Evolutionary conservation across 306 rosid genomes (phyloP), one percentile per base, ranked within the genome.

Genomic region (Sindora glabra): DNA sequence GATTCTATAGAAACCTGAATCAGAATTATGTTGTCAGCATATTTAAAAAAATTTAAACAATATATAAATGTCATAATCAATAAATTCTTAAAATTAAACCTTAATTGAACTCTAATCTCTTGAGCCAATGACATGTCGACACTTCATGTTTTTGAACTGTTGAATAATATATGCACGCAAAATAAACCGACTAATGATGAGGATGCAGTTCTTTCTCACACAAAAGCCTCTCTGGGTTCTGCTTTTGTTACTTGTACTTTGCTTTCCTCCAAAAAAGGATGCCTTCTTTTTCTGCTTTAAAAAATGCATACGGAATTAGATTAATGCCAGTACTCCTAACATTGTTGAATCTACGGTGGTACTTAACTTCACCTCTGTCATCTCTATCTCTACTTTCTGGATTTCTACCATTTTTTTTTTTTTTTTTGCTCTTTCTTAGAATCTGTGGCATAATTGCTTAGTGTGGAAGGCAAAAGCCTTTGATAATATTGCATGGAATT

Each of bases 261-360:
- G 46, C 19, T 39, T 33, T 19, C 48, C 56, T 37, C 37, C 55
- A 8, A 16, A 9, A 54, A 59, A 72, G 78, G 83, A 81, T 78
- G 82, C 86, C 52, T 56, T 59, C 62, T 55, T 70, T 61, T 26
- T 50, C 17, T 41, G 5, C 3, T 56, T 69, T 64, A 72, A 74
- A 59, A 74, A 81, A 66, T 59, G 62, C 72, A 79, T 60, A 66
- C 17, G 34, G 73, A 67, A 64, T 53, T 64, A 54, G 41, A 32
- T 74, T 48, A 71, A n/a, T 75, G 76, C 46, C 16, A 59, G 24
- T 38, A 64, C 61, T 68, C 71, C 74, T 62, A 54, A 42, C 66
- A 70, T 64, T 56, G 58, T 49, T 54, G 72, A 59, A 67, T 77
- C 63, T 62, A 8, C 21, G 22, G 30, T 16, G 17, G 66, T 6